A percentile compares a stretch with the other conserved stretches of the same genome.
phyloP scores from a whole-genome alignment of 768 basidiomycete species.

The Mycena albidolilacea region DNA sequence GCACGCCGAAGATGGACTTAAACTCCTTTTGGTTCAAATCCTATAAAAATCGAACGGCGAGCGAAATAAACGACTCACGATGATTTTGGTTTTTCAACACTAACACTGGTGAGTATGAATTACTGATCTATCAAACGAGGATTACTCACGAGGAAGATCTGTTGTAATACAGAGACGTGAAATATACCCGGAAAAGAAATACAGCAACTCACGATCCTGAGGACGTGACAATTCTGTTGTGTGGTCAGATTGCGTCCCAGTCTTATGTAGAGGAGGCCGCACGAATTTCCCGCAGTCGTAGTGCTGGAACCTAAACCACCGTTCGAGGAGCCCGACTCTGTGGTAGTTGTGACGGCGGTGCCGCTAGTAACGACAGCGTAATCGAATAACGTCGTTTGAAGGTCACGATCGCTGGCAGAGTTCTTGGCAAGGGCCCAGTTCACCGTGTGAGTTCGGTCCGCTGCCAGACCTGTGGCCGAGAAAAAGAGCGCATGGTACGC shows the following conservation, averaged over 20 bases:
- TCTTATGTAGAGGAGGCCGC: background rate
- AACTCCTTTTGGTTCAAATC: background rate
- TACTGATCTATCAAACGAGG: background rate
- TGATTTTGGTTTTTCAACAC: background rate
- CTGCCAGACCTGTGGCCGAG: constrained; percentile 18
- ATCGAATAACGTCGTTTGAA: constrained; percentile 34
- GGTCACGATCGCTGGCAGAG: background rate
- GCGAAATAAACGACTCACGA: background rate
- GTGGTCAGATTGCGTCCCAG: background rate
- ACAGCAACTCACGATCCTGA: background rate
- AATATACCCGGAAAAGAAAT: background rate
- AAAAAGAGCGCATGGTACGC: constrained; percentile 30
- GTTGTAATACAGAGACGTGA: background rate
- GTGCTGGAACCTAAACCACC: background rate
- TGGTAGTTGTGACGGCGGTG: background rate
- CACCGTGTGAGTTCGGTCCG: constrained; percentile 23
- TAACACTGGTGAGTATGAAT: too few relatives aligned
- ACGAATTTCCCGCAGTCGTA: background rate
- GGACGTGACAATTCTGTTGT: background rate
- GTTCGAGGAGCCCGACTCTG: background rate
- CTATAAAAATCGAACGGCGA: background rate
- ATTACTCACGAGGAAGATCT: background rate
- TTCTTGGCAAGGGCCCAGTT: constrained; percentile 20
- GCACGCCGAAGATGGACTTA: background rate
- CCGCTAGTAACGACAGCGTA: constrained; percentile 33